A percentile compares a stretch with the other conserved stretches of the same genome.
Evolutionary conservation across 108 stramenopile species (phyloP).

Genomic region (Cyclotella atomus): DNA sequence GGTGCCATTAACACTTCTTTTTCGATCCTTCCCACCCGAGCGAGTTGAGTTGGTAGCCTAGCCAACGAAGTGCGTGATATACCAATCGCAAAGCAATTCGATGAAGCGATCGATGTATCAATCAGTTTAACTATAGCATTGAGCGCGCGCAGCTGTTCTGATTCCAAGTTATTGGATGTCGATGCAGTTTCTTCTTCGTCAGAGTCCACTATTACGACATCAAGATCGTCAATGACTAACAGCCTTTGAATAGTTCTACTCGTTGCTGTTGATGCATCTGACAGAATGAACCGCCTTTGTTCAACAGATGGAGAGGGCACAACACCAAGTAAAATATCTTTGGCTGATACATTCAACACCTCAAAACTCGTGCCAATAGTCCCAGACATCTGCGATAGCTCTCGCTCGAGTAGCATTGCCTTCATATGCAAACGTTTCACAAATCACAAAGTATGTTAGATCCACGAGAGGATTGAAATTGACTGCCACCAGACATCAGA

Average conservation of each 20-base stretch:
- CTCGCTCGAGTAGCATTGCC: constrained; percentile 54
- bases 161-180: constrained; percentile 26
- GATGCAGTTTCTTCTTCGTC: constrained; percentile 30
- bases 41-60: constrained; percentile 58
- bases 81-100: constrained; percentile 54
- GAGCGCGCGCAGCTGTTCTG: constrained; percentile 55
- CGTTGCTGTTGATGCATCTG: background rate
- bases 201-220: constrained; percentile 49
- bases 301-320: constrained; percentile 26
- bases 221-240: constrained; percentile 76
- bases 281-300: background rate
- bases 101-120: constrained; percentile 34
- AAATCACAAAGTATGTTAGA: background rate
- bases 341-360: constrained; percentile 33
- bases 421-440: background rate
- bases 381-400: constrained; percentile 36
- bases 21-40: constrained; percentile 74
- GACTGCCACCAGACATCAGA: too few species aligned
- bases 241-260: constrained; percentile 17
- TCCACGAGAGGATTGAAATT: background rate
- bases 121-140: constrained; percentile 60
- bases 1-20: constrained; percentile 67
- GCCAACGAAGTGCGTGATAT: constrained; percentile 47
- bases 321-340: constrained; percentile 43
- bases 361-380: background rate